These are phyloP conservation scores for Aureobasidium melanogenum DNA, from an alignment of 2,329 filamentous ascomycete species.

Conservation along the genomic window DNA sequence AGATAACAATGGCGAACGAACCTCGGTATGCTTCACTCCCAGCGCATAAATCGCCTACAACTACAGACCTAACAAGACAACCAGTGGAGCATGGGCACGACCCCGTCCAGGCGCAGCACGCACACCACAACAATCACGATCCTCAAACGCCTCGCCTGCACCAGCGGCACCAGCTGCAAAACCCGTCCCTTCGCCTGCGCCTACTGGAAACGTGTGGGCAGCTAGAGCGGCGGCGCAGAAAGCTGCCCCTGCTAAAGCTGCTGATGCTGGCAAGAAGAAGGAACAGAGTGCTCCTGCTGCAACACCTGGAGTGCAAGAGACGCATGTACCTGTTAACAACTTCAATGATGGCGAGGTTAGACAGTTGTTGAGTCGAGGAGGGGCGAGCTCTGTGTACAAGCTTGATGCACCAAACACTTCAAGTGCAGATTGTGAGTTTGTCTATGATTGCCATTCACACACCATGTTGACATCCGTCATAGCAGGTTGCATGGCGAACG, in stretches of 20 bases:
- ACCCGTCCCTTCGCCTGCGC: neutral
- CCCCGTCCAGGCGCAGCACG: neutral
- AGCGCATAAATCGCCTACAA: neutral
- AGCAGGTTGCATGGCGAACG: slow-evolving; percentile 34
- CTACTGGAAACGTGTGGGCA: slow-evolving; percentile 10
- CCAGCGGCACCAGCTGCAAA: neutral
- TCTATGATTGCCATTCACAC: neutral
- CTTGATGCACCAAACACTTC: slow-evolving; percentile 27
- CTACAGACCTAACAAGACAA: neutral
- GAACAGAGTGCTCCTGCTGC: neutral
- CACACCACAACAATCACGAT: slow-evolving; percentile 1
- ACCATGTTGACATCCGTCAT: neutral
- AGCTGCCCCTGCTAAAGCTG: neutral
- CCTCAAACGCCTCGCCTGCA: slow-evolving; percentile 3
- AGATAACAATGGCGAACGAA: slow-evolving; percentile 1
- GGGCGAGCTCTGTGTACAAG: slow-evolving; percentile 22
- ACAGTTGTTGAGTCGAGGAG: slow-evolving; percentile 30
- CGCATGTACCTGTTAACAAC: slow-evolving; percentile 23
- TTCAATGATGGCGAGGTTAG: slow-evolving; percentile 38
- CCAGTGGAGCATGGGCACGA: slow-evolving; percentile 5
- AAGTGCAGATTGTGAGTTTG: slow-evolving; percentile 29
- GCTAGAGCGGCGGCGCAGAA: neutral
- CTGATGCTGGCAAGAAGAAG: neutral
- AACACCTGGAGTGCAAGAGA: slow-evolving; percentile 15
- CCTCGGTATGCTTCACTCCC: neutral